Conservation (phyloP, 805 yeast genomes). For the Isabelozyma pseudorhagii region DNA sequence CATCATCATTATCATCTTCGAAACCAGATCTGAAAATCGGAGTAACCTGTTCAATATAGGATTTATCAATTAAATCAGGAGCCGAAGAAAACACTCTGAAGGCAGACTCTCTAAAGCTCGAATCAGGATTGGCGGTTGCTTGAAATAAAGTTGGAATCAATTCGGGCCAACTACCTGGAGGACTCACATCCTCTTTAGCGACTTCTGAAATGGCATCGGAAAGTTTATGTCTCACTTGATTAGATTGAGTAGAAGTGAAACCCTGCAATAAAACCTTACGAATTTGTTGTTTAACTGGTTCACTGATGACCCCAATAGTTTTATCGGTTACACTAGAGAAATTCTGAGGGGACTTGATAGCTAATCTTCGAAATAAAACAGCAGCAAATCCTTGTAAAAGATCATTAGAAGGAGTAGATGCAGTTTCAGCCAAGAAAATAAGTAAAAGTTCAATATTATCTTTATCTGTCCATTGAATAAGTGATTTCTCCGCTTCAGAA, state of each 20-base stretch:
- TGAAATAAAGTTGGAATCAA: slow-evolving; percentile 70
- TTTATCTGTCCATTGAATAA: slow-evolving; percentile 71
- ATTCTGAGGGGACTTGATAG: slow-evolving; percentile 72
- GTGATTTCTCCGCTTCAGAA: slow-evolving; percentile 69
- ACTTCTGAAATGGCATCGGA: slow-evolving; percentile 94
- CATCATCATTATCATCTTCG: slow-evolving; percentile 74
- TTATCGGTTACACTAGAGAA: slow-evolving; percentile 67
- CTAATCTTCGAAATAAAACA: slow-evolving; percentile 83
- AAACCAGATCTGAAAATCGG: slow-evolving; percentile 81
- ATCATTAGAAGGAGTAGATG: slow-evolving; percentile 60
- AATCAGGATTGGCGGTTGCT: slow-evolving; percentile 54
- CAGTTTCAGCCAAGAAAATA: slow-evolving; percentile 77
- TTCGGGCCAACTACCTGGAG: slow-evolving; percentile 69
- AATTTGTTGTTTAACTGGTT: slow-evolving; percentile 57
- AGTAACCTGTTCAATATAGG: slow-evolving; percentile 51
- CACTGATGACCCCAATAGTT: slow-evolving; percentile 68
- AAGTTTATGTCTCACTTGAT: slow-evolving; percentile 81
- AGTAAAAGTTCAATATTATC: slow-evolving; percentile 69
- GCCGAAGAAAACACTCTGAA: slow-evolving; percentile 84
- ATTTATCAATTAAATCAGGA: slow-evolving; percentile 70
- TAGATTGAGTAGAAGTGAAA: slow-evolving; percentile 64
- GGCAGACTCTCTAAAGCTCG: slow-evolving; percentile 81
- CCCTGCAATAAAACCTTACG: slow-evolving; percentile 69
- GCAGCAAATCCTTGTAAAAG: slow-evolving; percentile 72
- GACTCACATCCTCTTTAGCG: slow-evolving; percentile 62